phyloP scores from a whole-genome alignment of 176 grass and related monocot species.

The maize (Zea mays) region DNA sequence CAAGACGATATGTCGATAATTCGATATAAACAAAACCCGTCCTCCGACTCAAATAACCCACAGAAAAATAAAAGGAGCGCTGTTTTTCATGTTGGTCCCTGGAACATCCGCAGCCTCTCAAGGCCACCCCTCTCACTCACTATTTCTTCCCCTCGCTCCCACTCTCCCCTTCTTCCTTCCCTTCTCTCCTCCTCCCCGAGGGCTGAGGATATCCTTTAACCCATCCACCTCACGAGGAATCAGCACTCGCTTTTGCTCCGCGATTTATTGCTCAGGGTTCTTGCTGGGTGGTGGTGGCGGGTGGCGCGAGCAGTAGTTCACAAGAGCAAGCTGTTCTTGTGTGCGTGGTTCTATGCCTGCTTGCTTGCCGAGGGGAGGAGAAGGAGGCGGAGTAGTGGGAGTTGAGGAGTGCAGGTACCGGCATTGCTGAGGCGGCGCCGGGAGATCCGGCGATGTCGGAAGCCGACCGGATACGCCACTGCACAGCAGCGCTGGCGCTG shows the following conservation, averaged over 20 bases:
- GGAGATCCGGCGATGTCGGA: slow-evolving; percentile 48
- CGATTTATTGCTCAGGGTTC: slow-evolving; percentile 54
- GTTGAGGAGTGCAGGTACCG: slow-evolving; percentile 24
- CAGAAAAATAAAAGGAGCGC: neutral
- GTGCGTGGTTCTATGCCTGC: slow-evolving; percentile 51
- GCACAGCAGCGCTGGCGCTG: slow-evolving; percentile 42
- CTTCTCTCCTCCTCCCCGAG: slow-evolving; percentile 2
- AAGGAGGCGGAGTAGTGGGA: slow-evolving; percentile 22
- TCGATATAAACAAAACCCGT: too few relatives aligned
- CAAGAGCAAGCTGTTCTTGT: slow-evolving; percentile 43
- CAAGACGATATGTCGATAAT: too few relatives aligned
- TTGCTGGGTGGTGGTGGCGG: slow-evolving; percentile 35
- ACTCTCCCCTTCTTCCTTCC: slow-evolving; percentile 28
- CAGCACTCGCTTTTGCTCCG: slow-evolving; percentile 45
- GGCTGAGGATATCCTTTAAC: slow-evolving; percentile 38
- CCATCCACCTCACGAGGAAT: slow-evolving; percentile 52
- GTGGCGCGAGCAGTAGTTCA: slow-evolving; percentile 25
- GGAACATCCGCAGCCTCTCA: neutral
- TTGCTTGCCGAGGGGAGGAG: slow-evolving; percentile 43
- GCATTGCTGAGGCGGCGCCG: slow-evolving; percentile 42
- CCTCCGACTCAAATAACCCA: slow-evolving; percentile 27
- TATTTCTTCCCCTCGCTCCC: slow-evolving; percentile 42
- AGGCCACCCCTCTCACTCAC: neutral
- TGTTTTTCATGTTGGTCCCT: slow-evolving; percentile 20
- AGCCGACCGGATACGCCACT: slow-evolving; percentile 40